Evolutionary conservation across 495 filamentous ascomycete species (phyloP).

Genomic region (Tuber magnatum): DNA sequence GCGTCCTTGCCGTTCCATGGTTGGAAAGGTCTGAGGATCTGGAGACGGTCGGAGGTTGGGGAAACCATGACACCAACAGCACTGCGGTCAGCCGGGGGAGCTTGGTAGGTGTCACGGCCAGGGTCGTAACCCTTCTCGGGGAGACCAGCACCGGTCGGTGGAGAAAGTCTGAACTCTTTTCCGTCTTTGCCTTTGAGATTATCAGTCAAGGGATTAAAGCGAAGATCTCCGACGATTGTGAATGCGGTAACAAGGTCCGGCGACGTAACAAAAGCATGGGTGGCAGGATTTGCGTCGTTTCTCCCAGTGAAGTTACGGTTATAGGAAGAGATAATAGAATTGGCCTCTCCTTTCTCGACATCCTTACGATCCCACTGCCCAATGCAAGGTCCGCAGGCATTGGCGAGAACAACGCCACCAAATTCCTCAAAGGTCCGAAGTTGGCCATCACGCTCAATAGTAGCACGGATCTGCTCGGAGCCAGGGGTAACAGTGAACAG

Average conservation of each 20-base stretch:
- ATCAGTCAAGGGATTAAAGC: constrained; percentile 96
- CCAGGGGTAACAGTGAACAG: constrained; percentile 92
- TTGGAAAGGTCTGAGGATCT: constrained; percentile 78
- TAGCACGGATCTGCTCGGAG: constrained; percentile 95
- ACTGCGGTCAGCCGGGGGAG: constrained; percentile 72
- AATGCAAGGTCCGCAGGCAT: constrained; percentile 78
- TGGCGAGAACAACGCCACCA: constrained; percentile 90
- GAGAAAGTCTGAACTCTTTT: constrained; percentile 83
- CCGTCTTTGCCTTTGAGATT: constrained; percentile 91
- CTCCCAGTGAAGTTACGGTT: constrained; percentile 99
- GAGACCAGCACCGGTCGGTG: constrained; percentile 75
- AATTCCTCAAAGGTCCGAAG: constrained; percentile 95
- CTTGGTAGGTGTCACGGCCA: constrained; percentile 92
- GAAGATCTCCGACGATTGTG: constrained; percentile 79
- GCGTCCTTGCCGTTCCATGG: constrained; percentile 95
- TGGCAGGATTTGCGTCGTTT: constrained; percentile 98
- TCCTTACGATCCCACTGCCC: constrained; percentile 92
- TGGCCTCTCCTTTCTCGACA: constrained; percentile 92
- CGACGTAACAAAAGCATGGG: constrained; percentile 97
- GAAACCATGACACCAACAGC: constrained; percentile 74
- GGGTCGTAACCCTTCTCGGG: constrained; percentile 81
- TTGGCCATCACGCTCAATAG: constrained; percentile 91
- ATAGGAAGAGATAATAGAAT: constrained; percentile 94
- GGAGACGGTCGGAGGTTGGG: constrained; percentile 85
- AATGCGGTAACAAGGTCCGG: constrained; percentile 92